phyloP scores from a whole-genome alignment of 768 basidiomycete genomes.

The Termitomyces sp. region DNA sequence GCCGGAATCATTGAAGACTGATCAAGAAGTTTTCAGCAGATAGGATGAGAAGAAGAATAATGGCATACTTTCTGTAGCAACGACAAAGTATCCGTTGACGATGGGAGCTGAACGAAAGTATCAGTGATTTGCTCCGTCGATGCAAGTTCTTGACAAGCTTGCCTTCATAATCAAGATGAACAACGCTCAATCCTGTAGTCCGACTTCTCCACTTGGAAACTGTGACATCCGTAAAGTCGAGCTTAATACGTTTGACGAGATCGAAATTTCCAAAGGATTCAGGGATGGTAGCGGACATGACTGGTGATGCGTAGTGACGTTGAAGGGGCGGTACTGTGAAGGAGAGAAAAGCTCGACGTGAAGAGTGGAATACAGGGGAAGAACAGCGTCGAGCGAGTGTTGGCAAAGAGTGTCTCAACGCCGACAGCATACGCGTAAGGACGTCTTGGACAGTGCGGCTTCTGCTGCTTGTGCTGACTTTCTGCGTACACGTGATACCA shows the following conservation, averaged over 20 bases:
- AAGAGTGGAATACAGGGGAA: neutral
- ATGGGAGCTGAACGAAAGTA: slow-evolving; percentile 60
- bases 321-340: slow-evolving; percentile 11
- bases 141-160: slow-evolving; percentile 19
- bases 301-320: slow-evolving; percentile 15
- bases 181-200: slow-evolving; percentile 83
- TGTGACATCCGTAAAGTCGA: slow-evolving; percentile 77
- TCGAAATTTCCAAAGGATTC: slow-evolving; percentile 78
- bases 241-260: slow-evolving; percentile 69
- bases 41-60: neutral
- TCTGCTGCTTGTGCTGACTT: neutral
- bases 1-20: slow-evolving; percentile 93
- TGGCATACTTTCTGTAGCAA: slow-evolving; percentile 79
- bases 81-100: slow-evolving; percentile 88
- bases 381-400: slow-evolving; percentile 12
- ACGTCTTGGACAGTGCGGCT: neutral
- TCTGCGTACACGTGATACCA: neutral
- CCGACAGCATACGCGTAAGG: slow-evolving; percentile 15
- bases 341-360: slow-evolving; percentile 1
- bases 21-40: slow-evolving; percentile 1
- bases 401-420: slow-evolving; percentile 15
- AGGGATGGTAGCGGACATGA: slow-evolving; percentile 28
- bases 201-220: slow-evolving; percentile 90
- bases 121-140: slow-evolving; percentile 18
- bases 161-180: slow-evolving; percentile 92